Base-by-base conservation (phyloP, 2,329 filamentous ascomycete genomes). In the Phaeosphaeriaceae sp. region DNA sequence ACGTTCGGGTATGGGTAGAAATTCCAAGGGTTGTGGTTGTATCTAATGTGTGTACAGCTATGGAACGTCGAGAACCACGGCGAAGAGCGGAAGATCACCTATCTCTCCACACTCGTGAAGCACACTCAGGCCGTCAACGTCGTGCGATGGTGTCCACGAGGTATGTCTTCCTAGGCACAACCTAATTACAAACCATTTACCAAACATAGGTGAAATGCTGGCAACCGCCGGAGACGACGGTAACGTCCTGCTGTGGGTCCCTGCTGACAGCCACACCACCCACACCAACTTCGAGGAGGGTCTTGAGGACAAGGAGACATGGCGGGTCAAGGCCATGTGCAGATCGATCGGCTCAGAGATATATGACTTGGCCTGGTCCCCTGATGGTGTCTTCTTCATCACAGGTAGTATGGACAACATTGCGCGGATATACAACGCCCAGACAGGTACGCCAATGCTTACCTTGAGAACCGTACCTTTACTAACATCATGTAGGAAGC, bases 361-460 rank as follows among this genome's bases (percentile, higher is more conserved):
- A 67, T 99, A 99, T 80, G 95, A 99, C 78, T 83, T 99, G 57
- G 95, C 95, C 52, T 99, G 95, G 96, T 98, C 95, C 50, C 96
- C 96, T n/a, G 95, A 99, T 78, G 93, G 92, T 42, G 84, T 89
- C 42, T 95, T 96, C 81, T 97, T 99, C 82, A 97, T 99, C 70
- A 97, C 96, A 23, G 95, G 95, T 42, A 98, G 95, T 81, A 98
- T 99, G 94, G 95, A 99, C 81, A 99, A 99, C 77, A 90, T 98
- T 76, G 94, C 95, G 58, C 88, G 94, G 59, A 98, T 99, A 70
- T 98, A 97, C 83, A 97, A 97, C 79, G 92, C 94, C 56, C 90
- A 91, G 65, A 95, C 91, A 71, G 94, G 92, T 94, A 83, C 64
- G 85, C 68, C 48, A 54, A 57, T 49, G 61, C 44, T 54, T 32